Conservation (phyloP, 2,329 filamentous ascomycete species). For the Dothiorella sarmentorum region DNA sequence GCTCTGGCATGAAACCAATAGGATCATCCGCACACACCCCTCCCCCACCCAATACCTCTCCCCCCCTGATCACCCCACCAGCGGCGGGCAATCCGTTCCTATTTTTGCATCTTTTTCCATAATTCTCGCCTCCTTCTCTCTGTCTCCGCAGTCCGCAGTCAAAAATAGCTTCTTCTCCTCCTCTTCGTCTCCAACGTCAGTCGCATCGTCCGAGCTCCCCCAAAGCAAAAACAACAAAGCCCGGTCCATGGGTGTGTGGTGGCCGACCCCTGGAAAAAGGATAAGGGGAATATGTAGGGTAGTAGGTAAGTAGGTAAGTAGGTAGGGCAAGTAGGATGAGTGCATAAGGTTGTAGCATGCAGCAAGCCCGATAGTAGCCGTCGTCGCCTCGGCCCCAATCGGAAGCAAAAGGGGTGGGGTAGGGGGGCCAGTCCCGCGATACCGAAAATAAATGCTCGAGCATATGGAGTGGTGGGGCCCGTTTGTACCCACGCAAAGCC, state of each 20-base stretch:
- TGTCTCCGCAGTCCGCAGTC: too few species aligned
- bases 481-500: too few species aligned
- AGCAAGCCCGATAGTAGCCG: not conserved
- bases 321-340: not conserved
- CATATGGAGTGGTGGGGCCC: too few species aligned
- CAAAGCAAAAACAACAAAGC: too few species aligned
- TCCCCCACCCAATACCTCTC: not conserved
- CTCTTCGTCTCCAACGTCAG: not conserved
- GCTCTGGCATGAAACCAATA: not conserved
- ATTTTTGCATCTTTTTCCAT: not conserved
- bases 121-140: not conserved
- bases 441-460: not conserved
- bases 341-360: too few species aligned
- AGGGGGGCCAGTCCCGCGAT: too few species aligned
- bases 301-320: not conserved
- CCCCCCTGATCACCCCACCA: not conserved
- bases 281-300: too few species aligned
- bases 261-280: not conserved
- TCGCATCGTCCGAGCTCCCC: not conserved
- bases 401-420: too few species aligned
- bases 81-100: too few species aligned
- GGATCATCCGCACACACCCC: not conserved
- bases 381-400: too few species aligned
- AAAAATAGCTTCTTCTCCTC: not conserved
- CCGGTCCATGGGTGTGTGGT: not conserved